Base-by-base conservation (phyloP, 805 yeast genomes). In the Dipodascopsis uninucleata region DNA sequence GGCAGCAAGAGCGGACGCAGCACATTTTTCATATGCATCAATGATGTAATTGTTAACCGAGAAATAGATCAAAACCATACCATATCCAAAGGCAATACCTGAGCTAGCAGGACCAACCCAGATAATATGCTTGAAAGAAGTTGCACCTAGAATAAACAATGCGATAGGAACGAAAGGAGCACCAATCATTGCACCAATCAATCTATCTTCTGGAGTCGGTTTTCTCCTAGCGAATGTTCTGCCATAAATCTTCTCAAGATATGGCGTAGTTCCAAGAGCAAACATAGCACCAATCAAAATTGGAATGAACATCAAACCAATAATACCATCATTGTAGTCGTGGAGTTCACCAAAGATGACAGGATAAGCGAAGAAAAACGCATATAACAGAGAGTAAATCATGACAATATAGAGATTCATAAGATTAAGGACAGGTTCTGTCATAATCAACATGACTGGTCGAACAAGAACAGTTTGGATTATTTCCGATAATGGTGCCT, bases 301-400 rank as follows among this genome's bases (percentile, higher is more conserved):
- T 20, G 96, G 96, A 58, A 88, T 82, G 57, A 85, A 75, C 95
- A 89, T 85, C 57, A 88, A 69, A 28, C 96, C 96, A 55, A 84
- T 79, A 41, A 72, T 71, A 57, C 85, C 85, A 64, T 86, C 95
- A 55, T 81, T 72, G 66, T 72, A 87, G 37, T 80, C 86, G 60
- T 88, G 85, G 42, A 87, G 72, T 43, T 80, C 83, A 43, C 73
- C 75, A 64, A 88, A 88, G 41, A 88, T 85, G 41, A 82, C 95
- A 3, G 97, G 97, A 67, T 84, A 88, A 0, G 97, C 96, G 68
- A 87, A 88, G 79, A 88, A 88, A 71, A 88, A 88, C 9, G 95
- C 96, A 61, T 88, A 88, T 40, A 88, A 71, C 62, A 88, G 72
- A n/a, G 96, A 82, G 69, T 88, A 88, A 64, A 88, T 86, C 62